Conservation (phyloP, 2,329 filamentous ascomycete genomes). For the Fonsecaea monophora region DNA sequence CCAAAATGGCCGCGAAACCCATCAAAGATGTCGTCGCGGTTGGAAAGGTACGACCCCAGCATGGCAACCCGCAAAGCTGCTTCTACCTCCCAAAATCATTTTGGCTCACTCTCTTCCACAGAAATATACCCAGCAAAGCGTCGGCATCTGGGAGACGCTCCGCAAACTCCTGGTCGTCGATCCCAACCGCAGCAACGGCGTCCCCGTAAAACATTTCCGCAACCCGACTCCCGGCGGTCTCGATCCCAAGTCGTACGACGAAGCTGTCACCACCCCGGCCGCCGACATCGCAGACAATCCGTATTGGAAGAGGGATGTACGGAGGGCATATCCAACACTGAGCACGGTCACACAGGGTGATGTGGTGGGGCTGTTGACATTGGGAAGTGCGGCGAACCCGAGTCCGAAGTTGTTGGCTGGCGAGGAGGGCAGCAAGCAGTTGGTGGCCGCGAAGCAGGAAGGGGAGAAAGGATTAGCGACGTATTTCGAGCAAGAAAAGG, state of each 20-base stretch:
- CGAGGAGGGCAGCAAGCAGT: constrained; percentile 72
- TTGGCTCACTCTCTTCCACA: constrained; percentile 48
- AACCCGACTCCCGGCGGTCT: constrained; percentile 78
- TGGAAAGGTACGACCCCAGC: constrained; percentile 26
- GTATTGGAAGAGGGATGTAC: constrained; percentile 93
- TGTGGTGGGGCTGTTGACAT: constrained; percentile 80
- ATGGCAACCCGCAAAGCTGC: not conserved
- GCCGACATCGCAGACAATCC: constrained; percentile 89
- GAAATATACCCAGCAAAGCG: constrained; percentile 96
- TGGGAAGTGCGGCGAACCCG: constrained; percentile 81
- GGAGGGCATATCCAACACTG: constrained; percentile 79
- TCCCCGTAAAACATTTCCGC: constrained; percentile 93
- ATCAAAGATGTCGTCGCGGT: constrained; percentile 35
- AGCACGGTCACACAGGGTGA: constrained; percentile 84
- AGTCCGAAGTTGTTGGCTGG: constrained; percentile 78
- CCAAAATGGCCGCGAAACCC: constrained; percentile 35
- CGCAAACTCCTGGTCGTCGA: constrained; percentile 81
- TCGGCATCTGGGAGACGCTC: constrained; percentile 84
- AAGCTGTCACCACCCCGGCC: constrained; percentile 82
- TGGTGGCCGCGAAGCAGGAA: constrained; percentile 78
- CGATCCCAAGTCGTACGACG: constrained; percentile 75
- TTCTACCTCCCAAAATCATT: not conserved
- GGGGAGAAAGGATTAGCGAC: constrained; percentile 75
- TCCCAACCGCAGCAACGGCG: constrained; percentile 84
- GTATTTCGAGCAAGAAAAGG: constrained; percentile 72